Conservation (phyloP, 352 stramenopile genomes). For the Pythium utonaiense region DNA sequence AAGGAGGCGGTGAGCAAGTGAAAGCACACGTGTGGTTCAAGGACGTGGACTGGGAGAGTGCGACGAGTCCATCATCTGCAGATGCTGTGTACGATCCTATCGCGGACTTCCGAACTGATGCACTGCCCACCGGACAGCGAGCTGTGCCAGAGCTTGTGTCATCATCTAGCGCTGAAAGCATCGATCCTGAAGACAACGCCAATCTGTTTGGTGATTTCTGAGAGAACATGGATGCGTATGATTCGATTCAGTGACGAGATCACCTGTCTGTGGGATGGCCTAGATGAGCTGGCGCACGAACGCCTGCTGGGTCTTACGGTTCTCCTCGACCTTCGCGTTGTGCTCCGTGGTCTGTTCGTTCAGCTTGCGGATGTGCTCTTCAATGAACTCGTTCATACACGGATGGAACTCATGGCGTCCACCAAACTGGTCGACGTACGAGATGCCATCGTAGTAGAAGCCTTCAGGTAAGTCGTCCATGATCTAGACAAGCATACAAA, state of each 20-base stretch:
- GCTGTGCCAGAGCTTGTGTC: not conserved
- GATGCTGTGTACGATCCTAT: conserved; percentile 32
- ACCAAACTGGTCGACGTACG: conserved; percentile 74
- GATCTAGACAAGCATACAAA: conserved; percentile 26
- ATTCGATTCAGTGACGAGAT: not conserved
- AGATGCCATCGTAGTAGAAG: conserved; percentile 65
- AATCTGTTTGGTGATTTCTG: conserved; percentile 77
- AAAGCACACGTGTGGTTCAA: conserved; percentile 64
- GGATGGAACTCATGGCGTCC: conserved; percentile 74
- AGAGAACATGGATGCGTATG: not conserved
- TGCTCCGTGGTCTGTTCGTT: conserved; percentile 41
- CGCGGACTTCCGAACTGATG: conserved; percentile 28
- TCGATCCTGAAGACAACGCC: conserved; percentile 59
- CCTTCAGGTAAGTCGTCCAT: conserved; percentile 67
- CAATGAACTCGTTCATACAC: conserved; percentile 61
- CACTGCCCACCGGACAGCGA: not conserved
- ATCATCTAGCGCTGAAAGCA: conserved; percentile 67
- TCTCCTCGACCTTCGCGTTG: conserved; percentile 49
- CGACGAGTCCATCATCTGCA: not conserved
- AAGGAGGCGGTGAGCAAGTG: conserved; percentile 42
- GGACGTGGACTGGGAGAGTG: conserved; percentile 41
- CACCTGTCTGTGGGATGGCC: not conserved
- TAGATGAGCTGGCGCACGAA: conserved; percentile 31
- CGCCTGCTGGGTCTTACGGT: conserved; percentile 40
- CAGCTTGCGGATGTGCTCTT: conserved; percentile 41